Base-by-base conservation (phyloP, 805 yeast genomes). In the Candida maesae region DNA sequence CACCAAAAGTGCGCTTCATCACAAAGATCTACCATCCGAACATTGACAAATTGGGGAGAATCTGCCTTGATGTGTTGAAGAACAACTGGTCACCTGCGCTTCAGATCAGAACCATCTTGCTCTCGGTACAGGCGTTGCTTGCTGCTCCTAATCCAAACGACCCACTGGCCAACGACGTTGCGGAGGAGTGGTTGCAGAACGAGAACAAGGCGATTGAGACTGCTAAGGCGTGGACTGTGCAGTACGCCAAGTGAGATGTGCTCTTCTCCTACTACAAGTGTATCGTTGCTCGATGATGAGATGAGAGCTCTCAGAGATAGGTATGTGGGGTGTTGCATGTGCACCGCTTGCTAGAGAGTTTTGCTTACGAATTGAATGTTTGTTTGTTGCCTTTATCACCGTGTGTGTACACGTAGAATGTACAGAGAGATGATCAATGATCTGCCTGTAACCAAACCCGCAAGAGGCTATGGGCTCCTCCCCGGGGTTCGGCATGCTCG, bases 61-160 rank as follows among this genome's bases (percentile, higher is more conserved):
- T 93, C 55, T 93, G 99, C 66, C 74, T 93, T 38, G 98, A 93
- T 61, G 97, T 93, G 31, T 72, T 93, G 60, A 93, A 91, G 66
- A 76, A 86, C 54, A 90, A 91, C 66, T 93, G 99, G 99, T 85
- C 95, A 9, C 98, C 99, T 4, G 99, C 99, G 0, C 71, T 91
- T 45, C 98, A 93, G 62, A 93, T 93, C 49, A 76, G 98, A 63
- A 93, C 98, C 8, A 84, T 93, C 18, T 68, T 93, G 47, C 70
- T 93, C 42, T 86, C 96, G 9, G 84, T 93, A 44, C 99, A 93
- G 65, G 97, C 98, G 0, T 68, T 93, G 42, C 67, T 93, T 38
- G 96, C 95, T 2, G 89, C 96, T 5, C 99, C 99, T 10, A 93
- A 93, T 56, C 99, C 99, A 3, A 96, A 93, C 60, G 99, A 93